These are phyloP conservation scores for Petasospora fabianii DNA, from an alignment of 1,139 yeast genomes.

Conservation along the genomic window DNA sequence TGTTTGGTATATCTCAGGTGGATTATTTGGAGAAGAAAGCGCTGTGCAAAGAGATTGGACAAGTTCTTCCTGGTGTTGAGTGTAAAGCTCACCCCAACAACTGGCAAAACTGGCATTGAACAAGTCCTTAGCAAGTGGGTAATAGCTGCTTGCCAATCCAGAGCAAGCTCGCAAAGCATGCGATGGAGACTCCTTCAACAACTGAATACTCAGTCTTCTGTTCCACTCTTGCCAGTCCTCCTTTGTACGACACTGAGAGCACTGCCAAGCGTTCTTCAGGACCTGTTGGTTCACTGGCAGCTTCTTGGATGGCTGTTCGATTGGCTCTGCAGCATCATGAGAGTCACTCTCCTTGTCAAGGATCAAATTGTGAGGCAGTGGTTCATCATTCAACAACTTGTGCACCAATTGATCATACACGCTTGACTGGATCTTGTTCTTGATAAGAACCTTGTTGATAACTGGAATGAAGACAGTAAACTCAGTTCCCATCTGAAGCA, in stretches of 20 bases:
- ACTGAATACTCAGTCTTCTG: conserved; percentile 76
- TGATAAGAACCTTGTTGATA: conserved; percentile 65
- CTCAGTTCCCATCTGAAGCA: conserved; percentile 79
- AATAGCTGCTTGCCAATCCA: conserved; percentile 80
- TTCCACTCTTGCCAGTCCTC: conserved; percentile 99
- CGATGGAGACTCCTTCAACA: conserved; percentile 89
- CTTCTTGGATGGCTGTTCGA: conserved; percentile 68
- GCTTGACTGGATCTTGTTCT: conserved; percentile 64
- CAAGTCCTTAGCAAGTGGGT: conserved; percentile 84
- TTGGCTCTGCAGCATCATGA: conserved; percentile 56
- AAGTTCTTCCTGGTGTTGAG: conserved; percentile 89
- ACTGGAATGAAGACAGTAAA: conserved; percentile 86
- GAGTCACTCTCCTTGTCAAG: conserved; percentile 65
- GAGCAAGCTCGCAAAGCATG: conserved; percentile 95
- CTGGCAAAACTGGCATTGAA: conserved; percentile 95
- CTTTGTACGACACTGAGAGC: conserved; percentile 79
- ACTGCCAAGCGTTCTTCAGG: conserved; percentile 82
- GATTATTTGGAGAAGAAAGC: conserved; percentile 83
- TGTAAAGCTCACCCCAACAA: conserved; percentile 91
- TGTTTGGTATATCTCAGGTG: conserved; percentile 93
- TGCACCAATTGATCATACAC: conserved; percentile 78
- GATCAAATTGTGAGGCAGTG: conserved; percentile 73
- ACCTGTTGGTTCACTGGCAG: conserved; percentile 49
- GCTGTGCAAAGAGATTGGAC: conserved; percentile 86
- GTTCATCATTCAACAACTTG: conserved; percentile 81